Evolutionary conservation across 2,329 filamentous ascomycete species (phyloP).

Genomic region (Aspergillus thermomutatus): DNA sequence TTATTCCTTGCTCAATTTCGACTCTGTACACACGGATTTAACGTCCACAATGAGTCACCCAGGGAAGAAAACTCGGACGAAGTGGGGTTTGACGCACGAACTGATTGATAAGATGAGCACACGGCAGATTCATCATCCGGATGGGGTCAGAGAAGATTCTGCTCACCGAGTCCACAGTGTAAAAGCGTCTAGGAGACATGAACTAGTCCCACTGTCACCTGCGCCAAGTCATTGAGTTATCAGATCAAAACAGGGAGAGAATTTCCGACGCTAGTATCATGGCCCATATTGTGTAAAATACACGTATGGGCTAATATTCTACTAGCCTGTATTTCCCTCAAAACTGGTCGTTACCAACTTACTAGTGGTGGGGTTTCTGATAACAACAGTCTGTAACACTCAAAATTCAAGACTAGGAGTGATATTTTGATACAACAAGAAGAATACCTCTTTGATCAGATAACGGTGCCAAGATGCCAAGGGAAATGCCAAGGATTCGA

Average conservation of each 20-base stretch:
- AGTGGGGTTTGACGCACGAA: not conserved
- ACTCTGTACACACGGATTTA: too few relatives aligned
- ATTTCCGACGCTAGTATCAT: not conserved
- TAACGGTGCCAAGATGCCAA: too few relatives aligned
- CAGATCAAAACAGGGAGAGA: not conserved
- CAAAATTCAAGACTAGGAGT: too few relatives aligned
- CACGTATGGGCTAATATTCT: not conserved
- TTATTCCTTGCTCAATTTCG: too few relatives aligned
- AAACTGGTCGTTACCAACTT: not conserved
- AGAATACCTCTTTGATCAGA: too few relatives aligned
- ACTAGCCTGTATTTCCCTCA: not conserved
- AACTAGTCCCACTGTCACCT: not conserved
- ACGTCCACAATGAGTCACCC: not conserved
- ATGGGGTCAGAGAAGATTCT: not conserved
- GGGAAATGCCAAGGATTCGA: too few relatives aligned
- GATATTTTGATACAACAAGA: too few relatives aligned
- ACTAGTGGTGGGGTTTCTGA: not conserved
- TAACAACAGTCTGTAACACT: too few relatives aligned
- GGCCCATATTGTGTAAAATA: not conserved
- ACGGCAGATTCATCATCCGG: not conserved
- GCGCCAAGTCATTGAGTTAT: not conserved
- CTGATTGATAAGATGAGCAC: not conserved
- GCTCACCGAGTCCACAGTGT: not conserved
- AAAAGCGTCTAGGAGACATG: too few relatives aligned
- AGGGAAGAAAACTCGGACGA: not conserved